These are phyloP conservation scores for Hypoxylon sp. DNA, from an alignment of 2,329 filamentous ascomycete genomes.

Conservation along the genomic window DNA sequence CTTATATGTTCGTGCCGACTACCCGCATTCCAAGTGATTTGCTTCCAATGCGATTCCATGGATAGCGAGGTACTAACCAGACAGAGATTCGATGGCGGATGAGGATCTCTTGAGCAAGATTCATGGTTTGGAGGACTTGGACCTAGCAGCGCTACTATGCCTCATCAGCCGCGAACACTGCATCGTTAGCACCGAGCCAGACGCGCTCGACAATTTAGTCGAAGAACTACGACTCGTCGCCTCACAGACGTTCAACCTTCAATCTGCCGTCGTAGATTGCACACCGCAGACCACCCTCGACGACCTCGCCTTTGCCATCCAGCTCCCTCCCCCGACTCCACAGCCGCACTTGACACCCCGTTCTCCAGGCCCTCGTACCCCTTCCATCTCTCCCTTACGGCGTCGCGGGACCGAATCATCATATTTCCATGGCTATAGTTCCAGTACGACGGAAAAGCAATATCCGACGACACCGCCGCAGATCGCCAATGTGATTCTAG, in stretches of 20 bases:
- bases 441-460: neutral
- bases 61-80: constrained; percentile 23
- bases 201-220: constrained; percentile 75
- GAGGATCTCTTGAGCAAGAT: constrained; percentile 75
- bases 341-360: constrained; percentile 24
- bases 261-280: constrained; percentile 79
- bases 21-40: neutral
- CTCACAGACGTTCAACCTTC: constrained; percentile 78
- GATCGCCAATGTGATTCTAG: constrained; percentile 87
- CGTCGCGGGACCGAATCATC: constrained; percentile 32
- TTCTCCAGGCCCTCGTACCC: constrained; percentile 24
- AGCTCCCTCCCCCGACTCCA: constrained; percentile 57
- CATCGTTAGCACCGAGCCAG: constrained; percentile 79
- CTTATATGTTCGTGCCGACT: neutral
- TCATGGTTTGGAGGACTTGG: constrained; percentile 85
- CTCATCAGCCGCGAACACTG: constrained; percentile 88
- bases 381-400: constrained; percentile 27
- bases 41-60: constrained; percentile 42
- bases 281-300: constrained; percentile 80
- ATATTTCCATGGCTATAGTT: constrained; percentile 14
- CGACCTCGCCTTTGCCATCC: constrained; percentile 80
- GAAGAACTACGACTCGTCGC: constrained; percentile 81
- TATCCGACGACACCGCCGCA: constrained; percentile 33
- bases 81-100: constrained; percentile 67
- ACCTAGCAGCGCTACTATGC: constrained; percentile 86